Base-by-base conservation (phyloP, 495 filamentous ascomycete species). In the Chaetomium cochliodes region DNA sequence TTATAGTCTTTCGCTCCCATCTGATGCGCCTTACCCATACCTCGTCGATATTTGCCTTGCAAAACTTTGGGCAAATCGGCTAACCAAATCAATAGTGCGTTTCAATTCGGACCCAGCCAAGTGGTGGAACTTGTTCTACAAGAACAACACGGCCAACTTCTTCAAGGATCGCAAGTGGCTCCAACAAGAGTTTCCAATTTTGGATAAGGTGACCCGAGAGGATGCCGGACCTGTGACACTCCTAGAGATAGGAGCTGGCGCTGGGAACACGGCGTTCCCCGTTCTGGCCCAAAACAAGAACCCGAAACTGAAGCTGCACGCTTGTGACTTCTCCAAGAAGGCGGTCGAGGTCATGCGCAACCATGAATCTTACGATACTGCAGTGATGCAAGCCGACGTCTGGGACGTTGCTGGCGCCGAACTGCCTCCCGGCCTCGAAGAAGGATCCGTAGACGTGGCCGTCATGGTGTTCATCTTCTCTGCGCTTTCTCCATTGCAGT, bases 101-200 rank as follows among this genome's bases (percentile, higher is more conserved):
- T 96, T 97, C 85, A 97, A 97, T 75, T 77, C 79, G 33, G 86
- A 94, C 63, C 94, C 94, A 5, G 92, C 88, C 12, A 96, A 90
- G 75, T 97, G 92, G 90, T 98, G 93, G 93, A 91, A 98, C 70
- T 80, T 87, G 49, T 98, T 98, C 79, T 98, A 98, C 79, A 88
- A 89, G 74, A 93, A 96, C 77, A 97, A 98, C 77, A 90, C 88
- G 7, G 82, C 86, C 60, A 97, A 97, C 73, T 98, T 98, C 80
- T 98, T 98, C 87, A 98, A 98, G 78, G 88, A 98, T 70, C 87
- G 94, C 55, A 97, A 97, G 74, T 98, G 94, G 94, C 78, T 98
- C 42, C 86, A 86, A 49, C 92, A 97, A 74, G 94, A 98, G 75
- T 98, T 98, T 65, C 94, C 94, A 0, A 79, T 97, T 3, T 79